Percentiles rank a stretch among this genome's conserved stretches.
Evolutionary conservation across 495 filamentous ascomycete species (phyloP).

Genomic region (Penicillium tannophilum): DNA sequence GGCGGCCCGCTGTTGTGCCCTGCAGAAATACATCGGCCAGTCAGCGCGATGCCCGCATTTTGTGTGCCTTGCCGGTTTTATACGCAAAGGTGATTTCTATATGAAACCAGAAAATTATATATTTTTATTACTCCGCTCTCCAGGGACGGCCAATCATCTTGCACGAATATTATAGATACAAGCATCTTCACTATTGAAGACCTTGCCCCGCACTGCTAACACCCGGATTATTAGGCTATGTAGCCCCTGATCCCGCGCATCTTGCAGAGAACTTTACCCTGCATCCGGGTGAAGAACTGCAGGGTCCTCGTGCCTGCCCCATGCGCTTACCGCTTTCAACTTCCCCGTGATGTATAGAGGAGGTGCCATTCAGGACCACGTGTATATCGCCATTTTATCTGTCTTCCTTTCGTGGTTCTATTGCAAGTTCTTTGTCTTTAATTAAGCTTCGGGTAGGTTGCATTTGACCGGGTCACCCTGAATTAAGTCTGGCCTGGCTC

Average conservation of each 20-base stretch:
- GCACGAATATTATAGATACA: neutral
- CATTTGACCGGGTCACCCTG: too few relatives aligned
- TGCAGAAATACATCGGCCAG: neutral
- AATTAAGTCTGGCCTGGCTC: neutral
- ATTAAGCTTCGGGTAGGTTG: too few relatives aligned
- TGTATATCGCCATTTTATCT: neutral
- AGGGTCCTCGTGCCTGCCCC: neutral
- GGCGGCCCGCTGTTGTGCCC: neutral
- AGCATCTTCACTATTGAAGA: too few relatives aligned
- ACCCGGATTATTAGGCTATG: slow-evolving; percentile 17
- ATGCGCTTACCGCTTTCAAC: neutral
- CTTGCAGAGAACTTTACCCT: neutral
- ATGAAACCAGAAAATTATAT: neutral
- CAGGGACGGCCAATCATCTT: neutral
- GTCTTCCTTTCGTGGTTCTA: neutral
- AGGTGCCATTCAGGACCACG: neutral
- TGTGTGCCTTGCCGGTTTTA: neutral
- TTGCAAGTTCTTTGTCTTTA: too few relatives aligned
- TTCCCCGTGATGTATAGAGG: neutral
- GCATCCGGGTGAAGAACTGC: slow-evolving; percentile 13
- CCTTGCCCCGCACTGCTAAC: neutral
- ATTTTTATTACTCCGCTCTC: neutral
- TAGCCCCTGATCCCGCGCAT: neutral
- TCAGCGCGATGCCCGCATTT: neutral
- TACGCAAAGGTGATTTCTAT: neutral